A percentile compares a stretch with the other conserved stretches of the same genome.
phyloP scores from a whole-genome alignment of 768 basidiomycete genomes.

The Trametes sanguinea region DNA sequence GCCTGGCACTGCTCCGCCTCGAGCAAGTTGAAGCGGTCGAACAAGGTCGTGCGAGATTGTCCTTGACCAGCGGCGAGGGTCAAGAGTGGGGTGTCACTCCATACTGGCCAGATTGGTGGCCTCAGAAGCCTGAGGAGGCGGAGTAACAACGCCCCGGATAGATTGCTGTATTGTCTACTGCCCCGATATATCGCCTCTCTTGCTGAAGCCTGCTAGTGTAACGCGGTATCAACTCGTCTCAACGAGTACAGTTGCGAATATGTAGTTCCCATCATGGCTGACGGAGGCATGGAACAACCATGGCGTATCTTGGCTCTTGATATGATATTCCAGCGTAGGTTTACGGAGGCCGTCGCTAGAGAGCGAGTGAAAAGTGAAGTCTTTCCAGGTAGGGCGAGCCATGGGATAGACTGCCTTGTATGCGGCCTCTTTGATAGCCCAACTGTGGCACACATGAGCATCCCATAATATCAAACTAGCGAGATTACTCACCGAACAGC shows the following conservation, averaged over 20 bases:
- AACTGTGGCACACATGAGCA: constrained; percentile 44
- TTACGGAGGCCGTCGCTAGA: constrained; percentile 42
- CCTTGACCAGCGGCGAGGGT: constrained; percentile 35
- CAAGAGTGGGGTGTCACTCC: constrained; percentile 47
- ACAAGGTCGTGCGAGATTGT: constrained; percentile 48
- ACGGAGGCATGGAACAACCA: constrained; percentile 65
- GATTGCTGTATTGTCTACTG: background rate
- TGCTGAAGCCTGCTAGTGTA: background rate
- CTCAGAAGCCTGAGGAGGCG: constrained; percentile 27
- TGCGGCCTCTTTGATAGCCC: constrained; percentile 82
- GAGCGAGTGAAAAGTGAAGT: constrained; percentile 45
- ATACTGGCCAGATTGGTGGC: constrained; percentile 58
- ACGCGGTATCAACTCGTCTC: constrained; percentile 35
- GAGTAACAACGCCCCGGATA: background rate
- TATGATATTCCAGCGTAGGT: constrained; percentile 43
- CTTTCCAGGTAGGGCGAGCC: constrained; percentile 70
- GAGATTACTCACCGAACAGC: constrained; percentile 63
- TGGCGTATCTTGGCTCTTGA: constrained; percentile 21
- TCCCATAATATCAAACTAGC: background rate
- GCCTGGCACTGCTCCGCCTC: constrained; percentile 77
- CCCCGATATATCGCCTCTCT: background rate
- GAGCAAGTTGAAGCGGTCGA: constrained; percentile 67
- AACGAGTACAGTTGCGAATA: constrained; percentile 66
- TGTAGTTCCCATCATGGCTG: constrained; percentile 82
- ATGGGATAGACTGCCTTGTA: constrained; percentile 82